A percentile compares a stretch with the other conserved stretches of the same genome.
These are phyloP conservation scores for Kwoniella newhampshirensis DNA, from an alignment of 768 basidiomycete species.

Conservation along the genomic window DNA sequence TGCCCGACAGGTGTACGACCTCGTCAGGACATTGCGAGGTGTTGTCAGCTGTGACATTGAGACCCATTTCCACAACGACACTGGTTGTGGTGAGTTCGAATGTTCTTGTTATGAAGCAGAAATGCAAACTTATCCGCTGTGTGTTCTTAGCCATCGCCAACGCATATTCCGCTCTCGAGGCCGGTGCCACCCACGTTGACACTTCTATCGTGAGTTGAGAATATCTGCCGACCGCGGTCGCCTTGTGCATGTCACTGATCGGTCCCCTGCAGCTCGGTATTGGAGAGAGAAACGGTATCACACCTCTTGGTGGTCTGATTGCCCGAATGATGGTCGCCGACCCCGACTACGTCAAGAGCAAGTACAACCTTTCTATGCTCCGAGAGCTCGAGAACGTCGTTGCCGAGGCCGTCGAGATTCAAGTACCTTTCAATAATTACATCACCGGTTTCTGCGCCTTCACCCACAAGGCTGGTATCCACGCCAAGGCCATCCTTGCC, in stretches of 20 bases:
- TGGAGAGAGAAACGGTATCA: constrained; percentile 98
- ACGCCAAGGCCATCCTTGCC: constrained; percentile 99
- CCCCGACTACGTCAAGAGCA: constrained; percentile 98
- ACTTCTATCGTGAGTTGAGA: constrained; percentile 60
- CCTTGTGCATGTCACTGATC: background rate
- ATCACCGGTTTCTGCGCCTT: constrained; percentile 97
- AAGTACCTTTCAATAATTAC: constrained; percentile 74
- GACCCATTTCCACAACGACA: constrained; percentile 97
- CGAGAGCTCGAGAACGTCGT: constrained; percentile 99
- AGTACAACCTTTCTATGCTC: constrained; percentile 97
- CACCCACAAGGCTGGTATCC: constrained; percentile 99
- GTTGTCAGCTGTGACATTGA: constrained; percentile 98
- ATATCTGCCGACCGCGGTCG: background rate
- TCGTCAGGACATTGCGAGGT: constrained; percentile 91
- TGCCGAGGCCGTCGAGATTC: constrained; percentile 97
- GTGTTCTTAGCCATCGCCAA: constrained; percentile 81
- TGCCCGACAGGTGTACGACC: constrained; percentile 96
- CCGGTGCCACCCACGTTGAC: constrained; percentile 98
- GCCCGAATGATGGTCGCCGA: constrained; percentile 93
- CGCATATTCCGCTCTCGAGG: constrained; percentile 95
- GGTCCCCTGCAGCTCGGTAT: constrained; percentile 75
- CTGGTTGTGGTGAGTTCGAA: constrained; percentile 71
- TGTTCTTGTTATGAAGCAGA: background rate
- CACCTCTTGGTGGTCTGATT: constrained; percentile 92
- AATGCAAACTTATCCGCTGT: no score